These are phyloP conservation scores for Cyberlindnera xylosilytica DNA, from an alignment of 805 yeast genomes.

Conservation along the genomic window DNA sequence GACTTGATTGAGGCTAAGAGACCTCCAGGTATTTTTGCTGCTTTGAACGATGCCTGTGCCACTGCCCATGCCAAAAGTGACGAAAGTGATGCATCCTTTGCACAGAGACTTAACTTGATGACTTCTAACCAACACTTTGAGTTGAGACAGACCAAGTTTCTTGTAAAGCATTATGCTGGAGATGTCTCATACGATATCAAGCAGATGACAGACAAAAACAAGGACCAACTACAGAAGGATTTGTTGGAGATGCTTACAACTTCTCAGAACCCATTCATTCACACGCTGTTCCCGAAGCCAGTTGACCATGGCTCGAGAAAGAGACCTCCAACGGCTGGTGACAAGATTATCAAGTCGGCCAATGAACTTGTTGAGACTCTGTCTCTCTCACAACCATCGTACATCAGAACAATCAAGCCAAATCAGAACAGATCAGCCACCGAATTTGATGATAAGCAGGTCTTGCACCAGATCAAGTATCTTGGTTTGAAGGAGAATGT, in stretches of 20 bases:
- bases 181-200: constrained; percentile 90
- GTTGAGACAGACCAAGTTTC: constrained; percentile 78
- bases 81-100: constrained; percentile 96
- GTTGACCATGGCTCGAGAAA: constrained; percentile 67
- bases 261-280: constrained; percentile 63
- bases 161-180: constrained; percentile 97
- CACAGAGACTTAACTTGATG: constrained; percentile 85
- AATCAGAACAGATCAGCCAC: constrained; percentile 88
- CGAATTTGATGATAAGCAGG: constrained; percentile 86
- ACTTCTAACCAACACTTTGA: constrained; percentile 84
- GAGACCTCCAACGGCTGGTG: constrained; percentile 95
- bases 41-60: constrained; percentile 93
- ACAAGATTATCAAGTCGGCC: constrained; percentile 89
- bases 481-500: constrained; percentile 96
- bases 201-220: constrained; percentile 94
- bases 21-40: constrained; percentile 96
- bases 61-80: constrained; percentile 97
- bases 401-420: constrained; percentile 96
- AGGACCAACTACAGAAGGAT: constrained; percentile 89
- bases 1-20: constrained; percentile 90
- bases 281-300: constrained; percentile 57
- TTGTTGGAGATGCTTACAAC: constrained; percentile 74
- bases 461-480: constrained; percentile 92
- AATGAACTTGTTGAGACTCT: constrained; percentile 85
- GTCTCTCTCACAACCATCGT: constrained; percentile 89